These are phyloP conservation scores for Chenopodium album DNA, from an alignment of 148 eudicot species.

Conservation along the genomic window DNA sequence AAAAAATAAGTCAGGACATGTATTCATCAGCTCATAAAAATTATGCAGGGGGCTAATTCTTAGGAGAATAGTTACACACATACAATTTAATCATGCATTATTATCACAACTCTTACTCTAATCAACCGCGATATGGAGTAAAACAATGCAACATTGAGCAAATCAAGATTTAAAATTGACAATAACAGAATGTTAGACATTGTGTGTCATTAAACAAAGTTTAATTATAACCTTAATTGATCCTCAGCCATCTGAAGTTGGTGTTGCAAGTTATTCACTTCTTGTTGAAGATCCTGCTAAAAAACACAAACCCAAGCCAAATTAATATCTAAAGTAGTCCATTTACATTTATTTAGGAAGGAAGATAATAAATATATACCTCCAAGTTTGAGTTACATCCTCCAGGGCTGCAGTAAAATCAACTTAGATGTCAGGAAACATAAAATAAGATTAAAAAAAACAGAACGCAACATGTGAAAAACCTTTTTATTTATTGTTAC, in stretches of 20 bases:
- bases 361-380: conserved; percentile 16
- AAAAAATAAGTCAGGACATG: not conserved
- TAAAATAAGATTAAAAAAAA: not conserved
- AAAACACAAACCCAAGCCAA: not conserved
- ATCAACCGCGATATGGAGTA: no score
- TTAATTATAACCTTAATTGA: conserved; percentile 45
- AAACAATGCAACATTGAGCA: not conserved
- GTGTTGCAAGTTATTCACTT: conserved; percentile 52
- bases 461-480: not conserved
- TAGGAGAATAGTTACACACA: not conserved
- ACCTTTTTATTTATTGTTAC: not conserved
- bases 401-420: conserved; percentile 31
- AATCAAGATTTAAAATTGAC: not conserved
- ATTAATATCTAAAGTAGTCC: no score
- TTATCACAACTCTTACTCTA: not conserved
- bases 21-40: not conserved
- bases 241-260: conserved; percentile 59
- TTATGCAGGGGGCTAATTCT: not conserved
- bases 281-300: conserved; percentile 54
- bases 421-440: not conserved
- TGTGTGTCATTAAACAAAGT: no score
- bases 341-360: not conserved
- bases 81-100: not conserved
- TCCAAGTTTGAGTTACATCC: conserved; percentile 35
- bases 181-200: not conserved